Percentiles rank a stretch among this genome's conserved stretches.
Conservation (phyloP, 345 rosid species). For the Orychophragmus violaceus region DNA sequence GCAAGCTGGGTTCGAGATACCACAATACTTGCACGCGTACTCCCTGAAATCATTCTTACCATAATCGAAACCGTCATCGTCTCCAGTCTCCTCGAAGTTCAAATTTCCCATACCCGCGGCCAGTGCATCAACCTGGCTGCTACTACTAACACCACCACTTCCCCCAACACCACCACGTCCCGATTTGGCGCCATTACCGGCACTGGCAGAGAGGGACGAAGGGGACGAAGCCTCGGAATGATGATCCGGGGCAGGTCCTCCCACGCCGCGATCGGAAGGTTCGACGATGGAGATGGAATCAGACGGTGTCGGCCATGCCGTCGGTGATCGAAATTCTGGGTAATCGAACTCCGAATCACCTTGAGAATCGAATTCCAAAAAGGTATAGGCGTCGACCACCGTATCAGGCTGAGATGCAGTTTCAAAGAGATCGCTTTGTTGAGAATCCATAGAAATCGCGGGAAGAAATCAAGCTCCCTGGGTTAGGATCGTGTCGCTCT, state of each 20-base stretch:
- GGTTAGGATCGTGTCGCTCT: constrained; percentile 11
- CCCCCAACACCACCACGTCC: constrained; percentile 39
- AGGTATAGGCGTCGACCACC: constrained; percentile 77
- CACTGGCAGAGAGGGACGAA: constrained; percentile 57
- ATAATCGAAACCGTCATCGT: constrained; percentile 67
- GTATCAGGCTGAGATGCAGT: constrained; percentile 97
- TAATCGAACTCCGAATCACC: constrained; percentile 97
- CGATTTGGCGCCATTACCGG: too few species aligned
- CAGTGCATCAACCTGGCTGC: constrained; percentile 60
- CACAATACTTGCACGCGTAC: constrained; percentile 95
- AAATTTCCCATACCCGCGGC: constrained; percentile 72
- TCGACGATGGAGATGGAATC: constrained; percentile 58
- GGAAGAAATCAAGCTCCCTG: constrained; percentile 22
- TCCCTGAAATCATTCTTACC: constrained; percentile 82
- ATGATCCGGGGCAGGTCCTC: constrained; percentile 35
- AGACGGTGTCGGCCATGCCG: constrained; percentile 90
- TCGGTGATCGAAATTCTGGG: constrained; percentile 76
- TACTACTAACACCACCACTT: constrained; percentile 31
- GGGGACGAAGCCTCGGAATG: constrained; percentile 48
- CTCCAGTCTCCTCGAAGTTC: constrained; percentile 94
- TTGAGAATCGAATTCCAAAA: constrained; percentile 93
- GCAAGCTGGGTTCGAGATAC: constrained; percentile 96
- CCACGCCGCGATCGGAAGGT: constrained; percentile 34
- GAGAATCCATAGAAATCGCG: constrained; percentile 59
- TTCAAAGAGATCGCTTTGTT: constrained; percentile 64